These are phyloP conservation scores for Neoascochyta sp. DNA, from an alignment of 2,329 filamentous ascomycete species.

Conservation along the genomic window DNA sequence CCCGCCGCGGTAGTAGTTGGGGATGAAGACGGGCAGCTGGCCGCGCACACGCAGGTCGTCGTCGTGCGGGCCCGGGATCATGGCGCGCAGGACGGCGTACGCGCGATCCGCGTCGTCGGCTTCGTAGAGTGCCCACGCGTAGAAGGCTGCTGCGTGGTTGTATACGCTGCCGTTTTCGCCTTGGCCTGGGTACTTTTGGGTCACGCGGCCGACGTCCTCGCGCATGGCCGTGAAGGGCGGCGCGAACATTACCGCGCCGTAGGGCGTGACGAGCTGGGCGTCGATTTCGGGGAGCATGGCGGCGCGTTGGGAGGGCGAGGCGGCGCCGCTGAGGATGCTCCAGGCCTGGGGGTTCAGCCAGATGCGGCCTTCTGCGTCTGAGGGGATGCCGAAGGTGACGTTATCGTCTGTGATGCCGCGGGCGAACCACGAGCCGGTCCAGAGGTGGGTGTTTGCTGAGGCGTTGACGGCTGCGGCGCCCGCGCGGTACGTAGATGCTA, in stretches of 20 bases:
- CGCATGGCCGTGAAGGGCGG: slow-evolving; percentile 55
- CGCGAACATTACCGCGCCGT: slow-evolving; percentile 55
- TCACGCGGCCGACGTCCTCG: slow-evolving; percentile 57
- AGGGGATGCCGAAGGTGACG: slow-evolving; percentile 51
- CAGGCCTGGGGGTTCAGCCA: slow-evolving; percentile 58
- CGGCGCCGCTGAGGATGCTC: slow-evolving; percentile 54
- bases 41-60: slow-evolving; percentile 52
- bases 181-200: slow-evolving; percentile 56
- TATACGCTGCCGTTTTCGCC: slow-evolving; percentile 59
- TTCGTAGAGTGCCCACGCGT: slow-evolving; percentile 53
- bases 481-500: slow-evolving; percentile 46
- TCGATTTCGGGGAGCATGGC: slow-evolving; percentile 51
- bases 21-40: slow-evolving; percentile 56
- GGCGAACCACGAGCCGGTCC: slow-evolving; percentile 56
- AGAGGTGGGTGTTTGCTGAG: slow-evolving; percentile 52
- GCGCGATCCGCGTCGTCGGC: slow-evolving; percentile 51
- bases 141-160: slow-evolving; percentile 57
- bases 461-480: slow-evolving; percentile 49
- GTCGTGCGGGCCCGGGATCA: slow-evolving; percentile 53
- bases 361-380: slow-evolving; percentile 53
- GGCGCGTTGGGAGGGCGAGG: slow-evolving; percentile 41
- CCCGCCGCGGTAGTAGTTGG: slow-evolving; percentile 53
- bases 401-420: slow-evolving; percentile 57
- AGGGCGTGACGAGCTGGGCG: slow-evolving; percentile 51
- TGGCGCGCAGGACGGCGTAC: slow-evolving; percentile 50